Evolutionary conservation across 768 basidiomycete genomes (phyloP).

Genomic region (Suillus clintonianus): DNA sequence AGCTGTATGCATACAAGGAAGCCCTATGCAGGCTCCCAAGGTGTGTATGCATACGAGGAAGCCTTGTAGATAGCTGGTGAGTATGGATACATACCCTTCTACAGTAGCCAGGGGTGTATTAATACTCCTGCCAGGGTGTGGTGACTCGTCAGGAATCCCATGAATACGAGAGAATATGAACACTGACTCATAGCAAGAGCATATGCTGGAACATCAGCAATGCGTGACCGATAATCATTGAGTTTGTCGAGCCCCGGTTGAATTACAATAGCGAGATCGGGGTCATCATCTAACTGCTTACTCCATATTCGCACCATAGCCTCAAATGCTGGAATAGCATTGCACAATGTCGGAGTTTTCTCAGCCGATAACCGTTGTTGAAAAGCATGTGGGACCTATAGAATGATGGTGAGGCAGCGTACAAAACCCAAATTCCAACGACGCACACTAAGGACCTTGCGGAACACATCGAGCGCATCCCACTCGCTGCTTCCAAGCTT

Average conservation of each 20-base stretch:
- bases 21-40: no score
- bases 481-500: slow-evolving; percentile 23
- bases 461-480: slow-evolving; percentile 22
- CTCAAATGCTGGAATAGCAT: slow-evolving; percentile 30
- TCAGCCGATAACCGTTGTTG: slow-evolving; percentile 33
- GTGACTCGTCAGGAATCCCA: slow-evolving; percentile 5
- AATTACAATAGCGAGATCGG: slow-evolving; percentile 18
- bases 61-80: no score
- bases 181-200: neutral
- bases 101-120: no score
- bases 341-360: slow-evolving; percentile 29
- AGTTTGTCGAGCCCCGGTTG: slow-evolving; percentile 33
- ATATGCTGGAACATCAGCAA: slow-evolving; percentile 4
- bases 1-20: no score
- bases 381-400: slow-evolving; percentile 34
- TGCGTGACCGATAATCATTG: slow-evolving; percentile 18
- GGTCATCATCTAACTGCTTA: slow-evolving; percentile 7
- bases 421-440: neutral
- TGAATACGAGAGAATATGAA: neutral
- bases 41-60: no score
- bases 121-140: no score
- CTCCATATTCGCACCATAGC: slow-evolving; percentile 23
- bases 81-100: no score
- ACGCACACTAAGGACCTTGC: slow-evolving; percentile 20
- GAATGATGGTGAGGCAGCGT: neutral